Evolutionary conservation across 164 flowering plant species (phyloP).

Genomic region (Vitis riparia): DNA sequence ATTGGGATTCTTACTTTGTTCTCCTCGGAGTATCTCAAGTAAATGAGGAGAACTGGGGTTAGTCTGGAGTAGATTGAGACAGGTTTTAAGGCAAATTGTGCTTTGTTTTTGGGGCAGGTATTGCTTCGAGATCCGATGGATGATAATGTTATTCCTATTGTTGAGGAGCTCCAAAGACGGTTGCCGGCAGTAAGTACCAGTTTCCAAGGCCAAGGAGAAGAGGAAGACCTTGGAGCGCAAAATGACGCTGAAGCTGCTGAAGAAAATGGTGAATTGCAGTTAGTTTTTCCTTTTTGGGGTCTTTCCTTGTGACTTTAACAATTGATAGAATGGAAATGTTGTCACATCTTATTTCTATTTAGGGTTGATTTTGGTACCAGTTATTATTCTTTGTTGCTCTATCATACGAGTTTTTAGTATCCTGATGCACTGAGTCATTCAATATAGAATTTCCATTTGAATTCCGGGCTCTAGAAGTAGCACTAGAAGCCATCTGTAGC

Average conservation of each 20-base stretch:
- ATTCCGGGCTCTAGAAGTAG: slow-evolving; percentile 95
- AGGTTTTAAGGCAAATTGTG: neutral
- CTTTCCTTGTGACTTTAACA: no score
- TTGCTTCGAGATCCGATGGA: slow-evolving; percentile 83
- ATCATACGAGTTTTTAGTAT: neutral
- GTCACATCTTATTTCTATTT: neutral
- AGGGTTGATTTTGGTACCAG: no score
- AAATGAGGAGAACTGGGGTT: neutral
- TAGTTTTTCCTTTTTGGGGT: no score
- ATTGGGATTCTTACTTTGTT: slow-evolving; percentile 10
- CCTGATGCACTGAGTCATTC: slow-evolving; percentile 4
- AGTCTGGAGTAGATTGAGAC: neutral
- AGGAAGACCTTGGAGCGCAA: slow-evolving; percentile 44
- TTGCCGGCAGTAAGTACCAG: slow-evolving; percentile 44
- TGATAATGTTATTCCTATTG: slow-evolving; percentile 81
- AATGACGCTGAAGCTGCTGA: slow-evolving; percentile 63
- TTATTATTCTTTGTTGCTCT: neutral
- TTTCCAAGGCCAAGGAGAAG: slow-evolving; percentile 41
- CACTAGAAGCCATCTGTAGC: slow-evolving; percentile 89
- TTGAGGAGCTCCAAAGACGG: slow-evolving; percentile 83
- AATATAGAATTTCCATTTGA: slow-evolving; percentile 91
- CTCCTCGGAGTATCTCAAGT: neutral
- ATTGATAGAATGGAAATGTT: neutral
- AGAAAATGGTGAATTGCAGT: slow-evolving; percentile 57
- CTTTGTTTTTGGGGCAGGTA: slow-evolving; percentile 41